Evolutionary conservation across 2,329 filamentous ascomycete genomes (phyloP).

Genomic region (Xylariaceae sp.): DNA sequence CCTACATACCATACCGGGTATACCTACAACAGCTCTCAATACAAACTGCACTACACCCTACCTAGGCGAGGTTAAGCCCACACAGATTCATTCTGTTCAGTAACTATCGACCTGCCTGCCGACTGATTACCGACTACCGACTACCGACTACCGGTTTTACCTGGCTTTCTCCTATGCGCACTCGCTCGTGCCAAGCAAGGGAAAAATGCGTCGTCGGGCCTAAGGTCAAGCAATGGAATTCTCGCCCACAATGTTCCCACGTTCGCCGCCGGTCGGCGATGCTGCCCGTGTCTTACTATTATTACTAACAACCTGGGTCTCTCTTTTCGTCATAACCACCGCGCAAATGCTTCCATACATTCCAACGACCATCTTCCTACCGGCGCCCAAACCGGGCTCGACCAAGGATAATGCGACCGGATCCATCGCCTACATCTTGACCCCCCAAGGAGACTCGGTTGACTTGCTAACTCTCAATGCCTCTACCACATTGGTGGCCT

Average conservation of each 20-base stretch:
- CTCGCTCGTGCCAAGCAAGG: not conserved
- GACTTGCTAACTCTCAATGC: constrained; percentile 62
- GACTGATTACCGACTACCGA: too few species aligned
- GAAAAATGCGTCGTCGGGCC: constrained; percentile 25
- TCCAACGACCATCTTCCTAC: constrained; percentile 65
- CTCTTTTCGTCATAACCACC: constrained; percentile 22
- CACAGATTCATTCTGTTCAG: constrained; percentile 2
- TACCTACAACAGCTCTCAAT: not conserved
- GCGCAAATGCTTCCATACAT: constrained; percentile 64
- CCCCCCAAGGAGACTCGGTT: constrained; percentile 43
- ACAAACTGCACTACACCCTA: not conserved
- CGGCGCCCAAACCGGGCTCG: constrained; percentile 40
- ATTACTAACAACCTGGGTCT: constrained; percentile 19
- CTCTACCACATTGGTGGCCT: constrained; percentile 49
- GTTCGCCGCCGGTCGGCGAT: constrained; percentile 24
- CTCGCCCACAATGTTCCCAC: constrained; percentile 22
- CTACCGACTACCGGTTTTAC: not conserved
- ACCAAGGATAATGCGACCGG: constrained; percentile 29
- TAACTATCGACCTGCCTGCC: not conserved
- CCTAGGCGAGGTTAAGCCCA: not conserved
- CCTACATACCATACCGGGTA: not conserved
- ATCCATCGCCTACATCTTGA: constrained; percentile 65
- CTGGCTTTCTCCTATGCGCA: constrained; percentile 6
- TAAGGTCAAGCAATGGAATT: constrained; percentile 25
- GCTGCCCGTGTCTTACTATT: constrained; percentile 21